Conservation (phyloP, 2,329 filamentous ascomycete species). For the Trichoderma koningiopsis region DNA sequence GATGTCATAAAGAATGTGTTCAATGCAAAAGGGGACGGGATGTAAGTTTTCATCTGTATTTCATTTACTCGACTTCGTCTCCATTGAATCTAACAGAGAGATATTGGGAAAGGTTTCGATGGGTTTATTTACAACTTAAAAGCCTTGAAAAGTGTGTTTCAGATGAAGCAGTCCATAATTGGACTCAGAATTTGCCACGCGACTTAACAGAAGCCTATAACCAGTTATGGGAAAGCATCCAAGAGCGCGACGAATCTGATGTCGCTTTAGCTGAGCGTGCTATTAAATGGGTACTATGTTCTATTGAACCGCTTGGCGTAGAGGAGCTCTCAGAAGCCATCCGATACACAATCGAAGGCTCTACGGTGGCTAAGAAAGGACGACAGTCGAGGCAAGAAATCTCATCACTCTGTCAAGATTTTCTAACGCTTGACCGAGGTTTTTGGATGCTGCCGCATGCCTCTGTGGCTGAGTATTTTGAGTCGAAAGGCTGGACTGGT, state of each 20-base stretch:
- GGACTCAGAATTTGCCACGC: conserved; percentile 19
- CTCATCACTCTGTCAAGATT: conserved; percentile 12
- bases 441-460: conserved; percentile 21
- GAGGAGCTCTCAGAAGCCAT: neutral
- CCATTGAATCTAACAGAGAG: neutral
- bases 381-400: conserved; percentile 4
- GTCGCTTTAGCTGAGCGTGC: conserved; percentile 19
- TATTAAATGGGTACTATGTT: conserved; percentile 11
- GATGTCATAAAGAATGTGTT: neutral
- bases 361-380: neutral
- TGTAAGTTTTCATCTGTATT: neutral
- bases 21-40: neutral
- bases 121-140: conserved; percentile 29
- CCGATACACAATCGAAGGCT: neutral
- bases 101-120: conserved; percentile 28
- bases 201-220: conserved; percentile 27
- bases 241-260: neutral
- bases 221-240: conserved; percentile 13
- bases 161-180: conserved; percentile 25
- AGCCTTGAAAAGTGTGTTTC: conserved; percentile 18
- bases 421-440: neutral
- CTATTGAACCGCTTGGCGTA: neutral
- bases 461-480: conserved; percentile 23
- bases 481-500: neutral
- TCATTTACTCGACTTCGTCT: rapidly evolving